Evolutionary conservation across 768 basidiomycete genomes (phyloP).

Genomic region (Serendipita sp.): DNA sequence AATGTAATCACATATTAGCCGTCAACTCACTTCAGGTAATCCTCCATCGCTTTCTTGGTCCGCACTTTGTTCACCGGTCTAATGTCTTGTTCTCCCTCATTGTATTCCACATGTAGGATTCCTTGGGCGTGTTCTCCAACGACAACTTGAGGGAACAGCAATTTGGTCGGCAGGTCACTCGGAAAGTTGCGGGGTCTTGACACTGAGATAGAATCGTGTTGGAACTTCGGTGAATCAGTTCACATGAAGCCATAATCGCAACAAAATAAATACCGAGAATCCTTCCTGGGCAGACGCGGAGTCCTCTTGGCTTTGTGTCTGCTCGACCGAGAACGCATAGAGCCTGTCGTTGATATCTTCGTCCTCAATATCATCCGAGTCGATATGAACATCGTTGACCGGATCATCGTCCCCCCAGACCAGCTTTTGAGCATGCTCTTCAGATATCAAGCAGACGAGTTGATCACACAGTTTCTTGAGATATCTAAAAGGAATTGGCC

Average conservation of each 20-base stretch:
- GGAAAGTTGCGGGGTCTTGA: background rate
- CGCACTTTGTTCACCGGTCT: background rate
- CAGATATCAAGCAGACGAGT: conserved; percentile 33
- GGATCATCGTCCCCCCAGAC: conserved; percentile 22
- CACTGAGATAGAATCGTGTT: background rate
- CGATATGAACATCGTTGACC: conserved; percentile 14
- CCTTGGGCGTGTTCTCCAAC: conserved; percentile 28
- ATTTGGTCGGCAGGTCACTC: background rate
- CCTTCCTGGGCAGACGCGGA: conserved; percentile 28
- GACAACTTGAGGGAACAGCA: conserved; percentile 20
- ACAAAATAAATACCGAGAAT: conserved; percentile 25
- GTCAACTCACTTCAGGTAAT: background rate
- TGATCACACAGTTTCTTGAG: conserved; percentile 46
- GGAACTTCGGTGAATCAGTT: background rate
- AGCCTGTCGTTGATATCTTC: conserved; percentile 27
- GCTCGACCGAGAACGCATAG: conserved; percentile 37
- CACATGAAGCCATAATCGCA: background rate
- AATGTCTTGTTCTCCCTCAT: background rate
- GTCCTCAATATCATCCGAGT: conserved; percentile 16
- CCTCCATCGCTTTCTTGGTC: background rate
- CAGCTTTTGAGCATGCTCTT: conserved; percentile 30
- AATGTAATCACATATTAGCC: background rate
- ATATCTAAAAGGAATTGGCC: conserved; percentile 30
- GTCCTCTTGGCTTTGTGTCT: conserved; percentile 42
- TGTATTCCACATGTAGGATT: conserved; percentile 23